These are phyloP conservation scores for Murraya paniculata DNA, from an alignment of 345 rosid species.

Conservation along the genomic window DNA sequence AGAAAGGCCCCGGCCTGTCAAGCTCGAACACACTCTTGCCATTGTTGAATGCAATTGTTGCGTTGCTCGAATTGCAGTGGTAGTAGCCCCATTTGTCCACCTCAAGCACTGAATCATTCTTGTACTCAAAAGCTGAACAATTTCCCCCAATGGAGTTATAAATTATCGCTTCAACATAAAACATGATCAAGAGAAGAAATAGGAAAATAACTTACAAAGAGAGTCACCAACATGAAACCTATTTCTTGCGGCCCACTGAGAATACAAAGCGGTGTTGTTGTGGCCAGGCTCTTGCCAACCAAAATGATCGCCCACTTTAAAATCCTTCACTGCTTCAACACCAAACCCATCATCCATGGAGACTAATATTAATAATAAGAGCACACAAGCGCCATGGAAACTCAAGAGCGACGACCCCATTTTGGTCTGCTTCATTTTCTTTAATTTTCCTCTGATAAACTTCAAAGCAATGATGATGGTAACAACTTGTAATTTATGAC, in stretches of 20 bases:
- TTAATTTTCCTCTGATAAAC: too few species aligned
- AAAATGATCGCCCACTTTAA: conserved; percentile 59
- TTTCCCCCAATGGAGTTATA: too few species aligned
- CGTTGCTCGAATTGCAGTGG: conserved; percentile 60
- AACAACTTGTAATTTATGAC: too few species aligned
- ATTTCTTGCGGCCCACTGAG: conserved; percentile 58
- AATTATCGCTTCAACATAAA: too few species aligned
- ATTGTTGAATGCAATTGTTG: conserved; percentile 45
- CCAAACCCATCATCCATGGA: conserved; percentile 8
- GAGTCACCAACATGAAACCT: conserved; percentile 70
- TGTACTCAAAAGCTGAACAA: conserved; percentile 55
- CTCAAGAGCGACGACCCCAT: conserved; percentile 18
- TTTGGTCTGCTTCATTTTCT: neutral
- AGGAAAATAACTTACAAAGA: conserved; percentile 40
- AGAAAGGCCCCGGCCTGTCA: conserved; percentile 72
- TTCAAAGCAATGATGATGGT: too few species aligned
- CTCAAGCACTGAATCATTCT: conserved; percentile 63
- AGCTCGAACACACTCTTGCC: conserved; percentile 56
- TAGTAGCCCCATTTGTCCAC: conserved; percentile 77
- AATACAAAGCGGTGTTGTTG: conserved; percentile 42
- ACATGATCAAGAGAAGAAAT: too few species aligned
- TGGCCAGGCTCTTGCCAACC: conserved; percentile 64
- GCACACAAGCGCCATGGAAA: conserved; percentile 6
- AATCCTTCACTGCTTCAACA: conserved; percentile 36
- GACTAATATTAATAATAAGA: conserved; percentile 4